Conservation (phyloP, 1,284 basidiomycete species). For the Mixia osmundae region DNA sequence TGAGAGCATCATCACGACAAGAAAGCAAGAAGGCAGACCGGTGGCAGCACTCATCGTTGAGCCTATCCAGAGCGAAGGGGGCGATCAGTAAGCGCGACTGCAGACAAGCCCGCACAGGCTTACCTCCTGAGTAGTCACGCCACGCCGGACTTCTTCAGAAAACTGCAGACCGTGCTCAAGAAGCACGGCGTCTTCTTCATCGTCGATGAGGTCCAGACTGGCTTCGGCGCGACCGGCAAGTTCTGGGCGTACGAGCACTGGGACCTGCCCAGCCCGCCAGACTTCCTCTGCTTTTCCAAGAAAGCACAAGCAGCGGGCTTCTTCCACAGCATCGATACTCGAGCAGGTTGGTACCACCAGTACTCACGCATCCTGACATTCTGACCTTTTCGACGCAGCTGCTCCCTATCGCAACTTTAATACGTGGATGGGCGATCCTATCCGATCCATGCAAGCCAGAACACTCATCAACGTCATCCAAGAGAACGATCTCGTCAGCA, state of each 20-base stretch:
- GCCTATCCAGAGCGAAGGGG: constrained; percentile 29
- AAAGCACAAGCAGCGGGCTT: constrained; percentile 29
- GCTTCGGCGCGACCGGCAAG: constrained; percentile 29
- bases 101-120: too few species aligned
- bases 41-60: constrained; percentile 33
- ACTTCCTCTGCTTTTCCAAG: constrained; percentile 32
- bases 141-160: constrained; percentile 28
- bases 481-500: constrained; percentile 22
- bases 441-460: constrained; percentile 29
- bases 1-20: constrained; percentile 22
- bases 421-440: constrained; percentile 23
- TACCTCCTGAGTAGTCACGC: constrained; percentile 32
- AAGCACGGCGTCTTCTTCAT: constrained; percentile 31
- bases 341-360: constrained; percentile 28
- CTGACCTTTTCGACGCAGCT: neutral
- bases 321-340: constrained; percentile 29
- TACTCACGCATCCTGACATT: too few species aligned
- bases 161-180: constrained; percentile 26
- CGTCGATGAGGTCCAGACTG: constrained; percentile 30
- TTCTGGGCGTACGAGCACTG: constrained; percentile 36
- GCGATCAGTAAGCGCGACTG: too few species aligned
- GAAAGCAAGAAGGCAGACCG: constrained; percentile 23
- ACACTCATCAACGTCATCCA: constrained; percentile 28
- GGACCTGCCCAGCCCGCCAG: constrained; percentile 26
- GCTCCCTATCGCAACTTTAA: constrained; percentile 12